A percentile compares a stretch with the other conserved stretches of the same genome.
phyloP scores from a whole-genome alignment of 2,329 filamentous ascomycete genomes.

The Leptographium galeiforme region DNA sequence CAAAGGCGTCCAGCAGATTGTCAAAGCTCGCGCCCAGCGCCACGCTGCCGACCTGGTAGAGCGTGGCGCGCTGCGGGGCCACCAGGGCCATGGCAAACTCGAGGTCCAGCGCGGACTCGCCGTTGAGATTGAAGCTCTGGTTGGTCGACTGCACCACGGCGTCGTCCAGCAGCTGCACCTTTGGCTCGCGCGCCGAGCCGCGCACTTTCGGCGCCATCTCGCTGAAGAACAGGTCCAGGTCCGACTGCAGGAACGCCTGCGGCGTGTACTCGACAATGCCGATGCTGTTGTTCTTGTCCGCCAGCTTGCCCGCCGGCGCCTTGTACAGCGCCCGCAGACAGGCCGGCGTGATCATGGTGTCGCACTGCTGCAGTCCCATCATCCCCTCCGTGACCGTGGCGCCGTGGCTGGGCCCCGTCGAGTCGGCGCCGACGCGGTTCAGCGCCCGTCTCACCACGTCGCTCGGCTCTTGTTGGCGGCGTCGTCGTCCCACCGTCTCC shows the following conservation, averaged over 20 bases:
- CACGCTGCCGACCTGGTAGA: conserved; percentile 34
- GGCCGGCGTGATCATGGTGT: conserved; percentile 40
- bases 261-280: conserved; percentile 42
- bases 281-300: conserved; percentile 29
- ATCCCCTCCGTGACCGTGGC: conserved; percentile 17
- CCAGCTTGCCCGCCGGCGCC: conserved; percentile 24
- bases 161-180: conserved; percentile 19
- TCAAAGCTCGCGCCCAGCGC: conserved; percentile 15
- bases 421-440: conserved; percentile 1
- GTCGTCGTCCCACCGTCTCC: conserved; percentile 11
- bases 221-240: conserved; percentile 34
- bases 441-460: too few species aligned
- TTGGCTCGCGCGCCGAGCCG: conserved; percentile 27
- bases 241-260: conserved; percentile 36
- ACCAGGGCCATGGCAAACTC: conserved; percentile 30
- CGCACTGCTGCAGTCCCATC: conserved; percentile 27
- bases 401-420: conserved; percentile 19
- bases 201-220: conserved; percentile 27
- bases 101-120: conserved; percentile 22
- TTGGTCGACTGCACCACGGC: conserved; percentile 21
- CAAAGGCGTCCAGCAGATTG: conserved; percentile 26
- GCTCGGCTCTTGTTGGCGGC: neutral
- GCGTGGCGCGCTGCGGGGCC: conserved; percentile 33
- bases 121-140: conserved; percentile 24
- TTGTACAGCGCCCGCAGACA: conserved; percentile 38